Evolutionary conservation across 768 basidiomycete genomes (phyloP).

Genomic region (Boletus barrowsii): DNA sequence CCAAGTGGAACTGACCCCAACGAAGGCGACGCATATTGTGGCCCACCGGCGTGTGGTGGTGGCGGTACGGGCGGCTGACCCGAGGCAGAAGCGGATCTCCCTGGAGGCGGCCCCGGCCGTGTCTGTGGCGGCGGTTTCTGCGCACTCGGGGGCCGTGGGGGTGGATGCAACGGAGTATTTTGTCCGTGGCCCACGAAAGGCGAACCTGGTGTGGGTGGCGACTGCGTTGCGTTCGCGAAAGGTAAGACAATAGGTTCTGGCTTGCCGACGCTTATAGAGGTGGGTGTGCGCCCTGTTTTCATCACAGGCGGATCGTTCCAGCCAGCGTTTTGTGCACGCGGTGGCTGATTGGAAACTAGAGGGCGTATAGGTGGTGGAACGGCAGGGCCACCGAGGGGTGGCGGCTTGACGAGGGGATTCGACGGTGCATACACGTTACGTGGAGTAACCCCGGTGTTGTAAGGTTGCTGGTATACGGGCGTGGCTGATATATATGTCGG

Average conservation of each 20-base stretch:
- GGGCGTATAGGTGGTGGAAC: slow-evolving; percentile 44
- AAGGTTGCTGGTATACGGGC: slow-evolving; percentile 11
- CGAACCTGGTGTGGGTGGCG: slow-evolving; percentile 46
- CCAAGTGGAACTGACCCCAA: slow-evolving; percentile 25
- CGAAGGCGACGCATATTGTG: slow-evolving; percentile 31
- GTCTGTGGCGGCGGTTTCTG: slow-evolving; percentile 36
- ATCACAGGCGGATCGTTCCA: slow-evolving; percentile 87
- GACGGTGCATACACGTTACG: slow-evolving; percentile 9
- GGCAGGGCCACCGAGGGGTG: slow-evolving; percentile 37
- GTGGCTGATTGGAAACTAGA: slow-evolving; percentile 44
- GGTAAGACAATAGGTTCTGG: slow-evolving; percentile 79
- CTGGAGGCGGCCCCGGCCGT: slow-evolving; percentile 33
- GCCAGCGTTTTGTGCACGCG: slow-evolving; percentile 68
- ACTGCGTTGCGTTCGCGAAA: slow-evolving; percentile 69
- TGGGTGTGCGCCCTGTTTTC: slow-evolving; percentile 48
- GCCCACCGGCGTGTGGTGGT: slow-evolving; percentile 33
- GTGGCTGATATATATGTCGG: slow-evolving; percentile 34
- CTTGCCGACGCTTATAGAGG: slow-evolving; percentile 47
- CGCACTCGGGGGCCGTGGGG: slow-evolving; percentile 49
- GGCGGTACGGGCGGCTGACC: slow-evolving; percentile 41
- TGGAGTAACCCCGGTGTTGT: background rate
- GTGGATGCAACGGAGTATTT: slow-evolving; percentile 33
- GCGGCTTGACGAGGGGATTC: slow-evolving; percentile 38
- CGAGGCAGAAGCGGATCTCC: slow-evolving; percentile 23
- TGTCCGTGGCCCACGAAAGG: slow-evolving; percentile 45